phyloP scores from a whole-genome alignment of 768 basidiomycete species.

The Termitomyces sp. region DNA sequence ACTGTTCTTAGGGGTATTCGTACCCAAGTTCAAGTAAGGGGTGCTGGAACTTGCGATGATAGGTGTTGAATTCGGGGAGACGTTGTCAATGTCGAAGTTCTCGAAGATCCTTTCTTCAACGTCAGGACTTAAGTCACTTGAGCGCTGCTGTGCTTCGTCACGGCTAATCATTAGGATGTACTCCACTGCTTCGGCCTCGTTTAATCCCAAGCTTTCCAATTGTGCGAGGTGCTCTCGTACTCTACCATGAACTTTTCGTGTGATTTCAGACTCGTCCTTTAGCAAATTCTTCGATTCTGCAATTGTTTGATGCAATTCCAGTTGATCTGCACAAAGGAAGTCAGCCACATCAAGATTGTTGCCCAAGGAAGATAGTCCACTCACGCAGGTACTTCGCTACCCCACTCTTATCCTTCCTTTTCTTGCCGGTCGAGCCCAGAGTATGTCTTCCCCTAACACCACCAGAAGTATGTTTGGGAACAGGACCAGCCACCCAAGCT shows the following conservation, averaged over 20 bases:
- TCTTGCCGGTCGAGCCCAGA: constrained; percentile 22
- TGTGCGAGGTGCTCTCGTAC: constrained; percentile 53
- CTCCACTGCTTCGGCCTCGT: constrained; percentile 69
- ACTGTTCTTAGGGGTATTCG: constrained; percentile 13
- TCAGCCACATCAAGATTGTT: constrained; percentile 5
- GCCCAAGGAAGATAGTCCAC: constrained; percentile 11
- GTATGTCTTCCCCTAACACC: constrained; percentile 29
- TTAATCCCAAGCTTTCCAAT: constrained; percentile 61
- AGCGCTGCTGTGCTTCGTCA: constrained; percentile 48
- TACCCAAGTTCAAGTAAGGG: constrained; percentile 17
- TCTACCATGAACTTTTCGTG: constrained; percentile 33
- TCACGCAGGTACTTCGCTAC: constrained; percentile 42
- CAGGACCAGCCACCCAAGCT: constrained; percentile 60
- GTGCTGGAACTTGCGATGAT: constrained; percentile 2
- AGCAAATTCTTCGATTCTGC: constrained; percentile 49
- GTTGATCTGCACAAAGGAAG: constrained; percentile 38
- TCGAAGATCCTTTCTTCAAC: constrained; percentile 54
- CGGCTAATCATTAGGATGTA: constrained; percentile 83
- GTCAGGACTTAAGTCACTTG: constrained; percentile 1
- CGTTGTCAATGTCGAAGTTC: constrained; percentile 38
- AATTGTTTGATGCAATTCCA: constrained; percentile 59
- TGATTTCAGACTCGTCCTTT: constrained; percentile 39
- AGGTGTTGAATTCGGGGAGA: constrained; percentile 18
- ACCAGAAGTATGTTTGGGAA: constrained; percentile 21
- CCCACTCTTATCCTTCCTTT: constrained; percentile 24